A percentile compares a stretch with the other conserved stretches of the same genome.
These are phyloP conservation scores for Ceratocystis cacaofunesta DNA, from an alignment of 2,329 filamentous ascomycete genomes.

Conservation along the genomic window DNA sequence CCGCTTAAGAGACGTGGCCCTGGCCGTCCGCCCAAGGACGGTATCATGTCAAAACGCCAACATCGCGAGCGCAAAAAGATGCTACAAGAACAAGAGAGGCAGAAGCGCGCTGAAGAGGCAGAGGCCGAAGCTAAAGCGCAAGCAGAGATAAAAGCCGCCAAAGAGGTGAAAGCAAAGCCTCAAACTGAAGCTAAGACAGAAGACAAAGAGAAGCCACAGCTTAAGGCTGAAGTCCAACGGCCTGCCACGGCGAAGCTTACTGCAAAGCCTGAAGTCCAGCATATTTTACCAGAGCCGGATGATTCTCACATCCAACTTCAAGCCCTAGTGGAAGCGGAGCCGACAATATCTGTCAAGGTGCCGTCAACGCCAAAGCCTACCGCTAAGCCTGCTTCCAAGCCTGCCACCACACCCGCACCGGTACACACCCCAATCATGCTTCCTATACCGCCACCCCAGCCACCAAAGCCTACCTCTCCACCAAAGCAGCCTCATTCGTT, in stretches of 20 bases:
- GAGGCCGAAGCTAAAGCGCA: slow-evolving; percentile 1
- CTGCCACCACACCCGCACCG: background rate
- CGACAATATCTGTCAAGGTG: background rate
- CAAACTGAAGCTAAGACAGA: background rate
- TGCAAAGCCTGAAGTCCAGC: background rate
- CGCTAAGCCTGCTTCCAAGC: background rate
- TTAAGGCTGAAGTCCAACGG: background rate
- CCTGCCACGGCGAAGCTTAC: background rate
- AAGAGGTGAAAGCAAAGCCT: background rate
- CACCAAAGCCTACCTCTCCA: slow-evolving; percentile 1
- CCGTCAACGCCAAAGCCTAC: background rate
- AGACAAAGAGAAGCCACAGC: background rate
- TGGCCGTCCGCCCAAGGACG: slow-evolving; percentile 69
- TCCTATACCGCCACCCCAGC: slow-evolving; percentile 1
- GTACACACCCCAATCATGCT: background rate
- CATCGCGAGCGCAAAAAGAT: slow-evolving; percentile 46
- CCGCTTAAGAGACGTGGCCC: slow-evolving; percentile 49
- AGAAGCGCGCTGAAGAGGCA: slow-evolving; percentile 1
- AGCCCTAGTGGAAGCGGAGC: slow-evolving; percentile 11
- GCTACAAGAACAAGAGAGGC: slow-evolving; percentile 28
- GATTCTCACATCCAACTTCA: slow-evolving; percentile 10
- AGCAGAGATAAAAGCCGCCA: background rate
- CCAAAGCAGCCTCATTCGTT: slow-evolving; percentile 6
- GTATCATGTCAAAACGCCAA: slow-evolving; percentile 68
- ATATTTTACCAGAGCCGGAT: slow-evolving; percentile 8